A percentile compares a stretch with the other conserved stretches of the same genome.
Evolutionary conservation across 23 red algal species (phyloP).

Genomic region (Gracilaria vermiculophylla): DNA sequence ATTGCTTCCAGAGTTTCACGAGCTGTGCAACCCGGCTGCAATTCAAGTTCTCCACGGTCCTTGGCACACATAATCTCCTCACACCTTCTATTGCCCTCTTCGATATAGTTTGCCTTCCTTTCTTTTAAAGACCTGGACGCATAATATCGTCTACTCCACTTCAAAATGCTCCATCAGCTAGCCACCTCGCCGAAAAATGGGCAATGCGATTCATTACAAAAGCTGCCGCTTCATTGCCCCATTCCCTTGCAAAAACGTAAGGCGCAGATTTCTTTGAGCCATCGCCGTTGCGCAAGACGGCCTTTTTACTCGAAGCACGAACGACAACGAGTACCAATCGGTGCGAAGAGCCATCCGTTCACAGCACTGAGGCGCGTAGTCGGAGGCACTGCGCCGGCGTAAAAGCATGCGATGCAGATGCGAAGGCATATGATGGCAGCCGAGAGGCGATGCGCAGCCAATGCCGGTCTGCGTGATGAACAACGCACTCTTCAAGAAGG

Average conservation of each 20-base stretch:
- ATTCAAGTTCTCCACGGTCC: conserved; percentile 55
- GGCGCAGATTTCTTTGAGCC: conserved; percentile 85
- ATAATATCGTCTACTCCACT: conserved; percentile 95
- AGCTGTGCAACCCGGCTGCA: conserved; percentile 82
- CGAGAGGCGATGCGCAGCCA: too few species aligned
- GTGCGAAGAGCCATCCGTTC: too few species aligned
- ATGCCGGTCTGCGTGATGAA: too few species aligned
- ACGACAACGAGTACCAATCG: too few species aligned
- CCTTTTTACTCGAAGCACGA: too few species aligned
- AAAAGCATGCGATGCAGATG: too few species aligned
- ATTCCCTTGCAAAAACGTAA: conserved; percentile 80
- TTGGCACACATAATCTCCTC: conserved; percentile 61
- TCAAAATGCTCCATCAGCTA: conserved; percentile 80
- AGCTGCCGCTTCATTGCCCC: conserved; percentile 71
- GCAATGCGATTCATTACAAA: conserved; percentile 87
- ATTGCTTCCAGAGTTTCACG: conserved; percentile 92
- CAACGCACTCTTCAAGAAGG: too few species aligned
- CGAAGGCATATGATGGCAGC: too few species aligned
- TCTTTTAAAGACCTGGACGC: conserved; percentile 54
- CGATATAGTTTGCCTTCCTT: conserved; percentile 54
- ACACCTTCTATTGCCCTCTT: conserved; percentile 44
- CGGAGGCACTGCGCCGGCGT: too few species aligned
- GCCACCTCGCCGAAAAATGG: conserved; percentile 79
- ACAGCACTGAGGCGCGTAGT: too few species aligned
- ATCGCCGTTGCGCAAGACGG: too few species aligned